Percentiles rank a stretch among this genome's conserved stretches.
Conservation (phyloP, 148 eudicot genomes). For the Mesembryanthemum crystallinum region DNA sequence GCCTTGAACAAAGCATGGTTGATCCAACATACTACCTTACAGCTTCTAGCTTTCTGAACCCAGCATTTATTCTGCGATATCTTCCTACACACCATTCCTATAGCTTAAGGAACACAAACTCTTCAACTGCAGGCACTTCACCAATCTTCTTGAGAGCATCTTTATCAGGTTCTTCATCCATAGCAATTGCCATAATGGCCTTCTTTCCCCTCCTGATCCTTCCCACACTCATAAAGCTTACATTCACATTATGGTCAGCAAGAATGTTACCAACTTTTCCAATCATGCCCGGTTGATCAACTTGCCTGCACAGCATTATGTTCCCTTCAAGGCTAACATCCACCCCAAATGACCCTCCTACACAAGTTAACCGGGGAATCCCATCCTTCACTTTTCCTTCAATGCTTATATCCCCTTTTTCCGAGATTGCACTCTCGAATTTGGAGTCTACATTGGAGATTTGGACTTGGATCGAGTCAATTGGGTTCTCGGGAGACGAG, state of each 20-base stretch:
- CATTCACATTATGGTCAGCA: constrained; percentile 67
- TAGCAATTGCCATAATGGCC: constrained; percentile 97
- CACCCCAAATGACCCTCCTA: constrained; percentile 78
- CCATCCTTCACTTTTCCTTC: constrained; percentile 82
- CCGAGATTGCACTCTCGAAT: constrained; percentile 57
- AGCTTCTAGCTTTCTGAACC: constrained; percentile 11
- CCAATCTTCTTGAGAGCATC: constrained; percentile 68
- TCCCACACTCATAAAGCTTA: constrained; percentile 88
- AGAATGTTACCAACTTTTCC: constrained; percentile 78
- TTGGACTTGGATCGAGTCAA: constrained; percentile 68
- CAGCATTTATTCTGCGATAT: constrained; percentile 10
- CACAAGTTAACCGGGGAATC: constrained; percentile 65
- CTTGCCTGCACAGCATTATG: constrained; percentile 70
- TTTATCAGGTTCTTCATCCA: constrained; percentile 69
- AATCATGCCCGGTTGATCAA: constrained; percentile 93
- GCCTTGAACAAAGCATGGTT: constrained; percentile 11
- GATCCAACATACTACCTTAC: constrained; percentile 9
- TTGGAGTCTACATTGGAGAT: constrained; percentile 59
- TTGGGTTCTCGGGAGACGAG: constrained; percentile 51
- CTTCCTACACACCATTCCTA: constrained; percentile 16
- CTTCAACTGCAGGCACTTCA: constrained; percentile 68
- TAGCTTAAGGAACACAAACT: constrained; percentile 79
- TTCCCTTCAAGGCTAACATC: constrained; percentile 87
- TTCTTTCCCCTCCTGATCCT: constrained; percentile 51
- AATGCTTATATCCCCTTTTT: constrained; percentile 53